phyloP scores from a whole-genome alignment of 345 rosid species.

The Microthlaspi erraticum region DNA sequence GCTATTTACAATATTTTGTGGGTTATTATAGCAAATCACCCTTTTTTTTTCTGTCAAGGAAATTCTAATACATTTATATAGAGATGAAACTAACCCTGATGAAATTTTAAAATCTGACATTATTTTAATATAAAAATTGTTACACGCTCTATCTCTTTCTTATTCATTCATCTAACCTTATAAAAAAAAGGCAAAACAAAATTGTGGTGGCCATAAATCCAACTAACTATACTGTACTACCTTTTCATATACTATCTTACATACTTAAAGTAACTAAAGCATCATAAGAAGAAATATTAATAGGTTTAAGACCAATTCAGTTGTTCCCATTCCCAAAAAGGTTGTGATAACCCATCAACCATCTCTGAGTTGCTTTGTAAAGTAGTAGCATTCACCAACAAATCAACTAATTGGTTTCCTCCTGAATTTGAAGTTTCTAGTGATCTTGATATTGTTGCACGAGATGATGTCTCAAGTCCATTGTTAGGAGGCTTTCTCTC shows the following conservation, averaged over 20 bases:
- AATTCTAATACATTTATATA: too few relatives aligned
- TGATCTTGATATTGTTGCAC: constrained; percentile 28
- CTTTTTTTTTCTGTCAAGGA: too few relatives aligned
- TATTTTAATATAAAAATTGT: too few relatives aligned
- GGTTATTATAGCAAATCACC: too few relatives aligned
- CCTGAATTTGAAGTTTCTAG: constrained; percentile 29
- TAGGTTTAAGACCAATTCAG: constrained; percentile 14
- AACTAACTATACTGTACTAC: background rate
- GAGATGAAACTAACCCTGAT: too few relatives aligned
- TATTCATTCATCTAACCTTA: background rate
- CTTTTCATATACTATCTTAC: background rate
- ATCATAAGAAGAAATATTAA: constrained; percentile 3
- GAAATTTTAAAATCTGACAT: too few relatives aligned
- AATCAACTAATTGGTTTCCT: constrained; percentile 19
- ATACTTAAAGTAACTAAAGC: background rate
- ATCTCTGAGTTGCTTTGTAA: constrained; percentile 29
- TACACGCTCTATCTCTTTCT: too few relatives aligned
- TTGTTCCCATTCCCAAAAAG: constrained; percentile 54
- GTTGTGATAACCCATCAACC: constrained; percentile 43
- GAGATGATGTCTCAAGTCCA: constrained; percentile 22
- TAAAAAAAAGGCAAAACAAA: background rate
- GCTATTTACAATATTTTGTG: too few relatives aligned
- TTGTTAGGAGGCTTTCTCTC: constrained; percentile 24
- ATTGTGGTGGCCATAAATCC: background rate
- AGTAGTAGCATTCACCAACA: background rate